Evolutionary conservation across 768 basidiomycete species (phyloP), one percentile per base, ranked within the genome.

Genomic region (Leccinum uliginosum): DNA sequence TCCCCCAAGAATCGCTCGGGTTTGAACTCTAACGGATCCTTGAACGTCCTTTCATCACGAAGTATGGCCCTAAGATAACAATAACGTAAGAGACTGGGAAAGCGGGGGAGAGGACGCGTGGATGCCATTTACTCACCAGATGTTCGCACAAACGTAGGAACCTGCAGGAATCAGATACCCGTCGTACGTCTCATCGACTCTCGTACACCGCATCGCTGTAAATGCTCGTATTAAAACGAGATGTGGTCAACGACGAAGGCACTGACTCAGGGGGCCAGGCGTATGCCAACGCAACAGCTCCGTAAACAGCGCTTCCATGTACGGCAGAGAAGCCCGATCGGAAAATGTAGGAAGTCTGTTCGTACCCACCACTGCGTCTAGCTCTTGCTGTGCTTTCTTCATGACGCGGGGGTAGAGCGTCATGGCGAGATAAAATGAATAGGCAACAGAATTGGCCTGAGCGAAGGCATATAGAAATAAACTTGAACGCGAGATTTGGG

Each of bases 341-440:
- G 61, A 49, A 19, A 67, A 69, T 3, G 62, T 65, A 5, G 70
- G 68, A 19, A 69, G 40, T 45, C 53, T 53, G 5, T 58, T 51
- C 3, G 35, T 30, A 7, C 70, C 72, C 10, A 73, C 61, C 0
- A 73, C 60, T 0, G 50, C 17, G 29, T 69, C 69, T 9, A 73
- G 50, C 45, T 73, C 70, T 35, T 55, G 54, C 45, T 67, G 70
- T 0, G 62, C 70, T 38, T 61, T 70, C 47, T 58, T 58, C 60
- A 67, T 59, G 17, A 66, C 63, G 2, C 40, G 50, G 1, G 72
- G 71, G 49, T 63, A 59, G 46, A 68, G 62, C 21, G 62, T 59
- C 71, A 71, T 72, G 3, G 67, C 71, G n/a, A 71, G 66, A 21
- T 59, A 58, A 43, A 65, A 63, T 10, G 57, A 56, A 47, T 55